Percentiles rank a stretch among this genome's conserved stretches.
Conservation (phyloP, 257 asterid species). For the Fraxinus anomala region DNA sequence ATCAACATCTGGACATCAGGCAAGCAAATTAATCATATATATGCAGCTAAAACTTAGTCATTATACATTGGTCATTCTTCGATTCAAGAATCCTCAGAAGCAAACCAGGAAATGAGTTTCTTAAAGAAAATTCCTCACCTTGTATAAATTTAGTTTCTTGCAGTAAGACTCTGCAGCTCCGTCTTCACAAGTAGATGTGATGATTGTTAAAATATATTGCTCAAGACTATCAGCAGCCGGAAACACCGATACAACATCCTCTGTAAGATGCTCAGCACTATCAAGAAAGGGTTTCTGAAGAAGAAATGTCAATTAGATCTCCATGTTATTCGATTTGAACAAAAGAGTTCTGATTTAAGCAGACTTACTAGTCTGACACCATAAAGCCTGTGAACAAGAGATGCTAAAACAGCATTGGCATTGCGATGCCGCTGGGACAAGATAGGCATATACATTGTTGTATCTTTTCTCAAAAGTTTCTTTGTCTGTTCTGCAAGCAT, state of each 20-base stretch:
- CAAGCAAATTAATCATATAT: background rate
- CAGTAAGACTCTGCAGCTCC: constrained; percentile 73
- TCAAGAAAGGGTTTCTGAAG: constrained; percentile 90
- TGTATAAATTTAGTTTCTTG: constrained; percentile 72
- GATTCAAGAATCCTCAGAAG: constrained; percentile 7
- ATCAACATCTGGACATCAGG: background rate
- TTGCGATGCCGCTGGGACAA: constrained; percentile 67
- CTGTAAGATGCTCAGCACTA: constrained; percentile 86
- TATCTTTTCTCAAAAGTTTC: constrained; percentile 61
- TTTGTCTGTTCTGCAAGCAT: constrained; percentile 81
- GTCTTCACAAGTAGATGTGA: constrained; percentile 70
- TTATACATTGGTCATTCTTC: background rate
- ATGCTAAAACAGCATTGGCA: constrained; percentile 82
- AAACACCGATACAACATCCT: constrained; percentile 87
- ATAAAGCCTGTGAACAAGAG: constrained; percentile 87
- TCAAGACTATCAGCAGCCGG: constrained; percentile 95
- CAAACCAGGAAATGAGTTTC: background rate
- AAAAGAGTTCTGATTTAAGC: constrained; percentile 28
- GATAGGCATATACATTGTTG: constrained; percentile 67
- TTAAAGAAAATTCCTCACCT: constrained; percentile 48
- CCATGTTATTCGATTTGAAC: constrained; percentile 22
- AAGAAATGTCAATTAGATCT: constrained; percentile 31
- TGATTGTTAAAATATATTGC: constrained; percentile 60
- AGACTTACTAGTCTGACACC: constrained; percentile 79
- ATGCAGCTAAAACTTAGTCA: constrained; percentile 3